Evolutionary conservation across 129 eudicot genomes (phyloP).

Genomic region (Saposhnikovia divaricata): DNA sequence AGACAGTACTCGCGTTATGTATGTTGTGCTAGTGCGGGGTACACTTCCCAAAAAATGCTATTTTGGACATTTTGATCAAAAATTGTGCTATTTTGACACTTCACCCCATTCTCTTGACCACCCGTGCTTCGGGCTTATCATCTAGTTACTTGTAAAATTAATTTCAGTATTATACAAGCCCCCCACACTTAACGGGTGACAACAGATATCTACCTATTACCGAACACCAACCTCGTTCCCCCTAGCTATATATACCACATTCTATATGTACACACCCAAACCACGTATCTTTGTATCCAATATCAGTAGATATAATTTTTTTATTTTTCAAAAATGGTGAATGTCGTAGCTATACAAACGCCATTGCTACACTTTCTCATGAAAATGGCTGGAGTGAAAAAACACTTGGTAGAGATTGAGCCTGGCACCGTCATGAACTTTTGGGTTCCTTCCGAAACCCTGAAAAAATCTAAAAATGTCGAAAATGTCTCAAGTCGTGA

Average conservation of each 20-base stretch:
- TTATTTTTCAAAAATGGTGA: slow-evolving; percentile 50
- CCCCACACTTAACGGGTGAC: neutral
- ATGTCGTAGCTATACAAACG: slow-evolving; percentile 66
- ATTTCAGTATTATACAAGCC: too few species aligned
- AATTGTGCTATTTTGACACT: too few species aligned
- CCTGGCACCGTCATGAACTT: slow-evolving; percentile 74
- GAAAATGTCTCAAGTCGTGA: neutral
- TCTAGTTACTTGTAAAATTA: too few species aligned
- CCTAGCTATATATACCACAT: neutral
- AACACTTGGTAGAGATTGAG: slow-evolving; percentile 46
- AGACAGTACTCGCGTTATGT: too few species aligned
- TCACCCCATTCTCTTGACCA: too few species aligned
- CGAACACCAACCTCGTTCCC: slow-evolving; percentile 22
- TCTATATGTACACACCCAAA: neutral
- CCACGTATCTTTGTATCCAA: neutral
- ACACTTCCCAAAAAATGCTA: too few species aligned
- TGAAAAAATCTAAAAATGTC: slow-evolving; percentile 33
- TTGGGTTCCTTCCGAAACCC: slow-evolving; percentile 69
- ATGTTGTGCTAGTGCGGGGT: too few species aligned
- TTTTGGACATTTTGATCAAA: too few species aligned
- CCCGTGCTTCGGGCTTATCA: too few species aligned
- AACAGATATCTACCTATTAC: slow-evolving; percentile 16
- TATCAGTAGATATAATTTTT: too few species aligned
- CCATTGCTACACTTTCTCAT: slow-evolving; percentile 49
- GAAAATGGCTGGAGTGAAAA: slow-evolving; percentile 70